Evolutionary conservation across 1,139 yeast genomes (phyloP).

Genomic region (Kluyveromyces sp.): DNA sequence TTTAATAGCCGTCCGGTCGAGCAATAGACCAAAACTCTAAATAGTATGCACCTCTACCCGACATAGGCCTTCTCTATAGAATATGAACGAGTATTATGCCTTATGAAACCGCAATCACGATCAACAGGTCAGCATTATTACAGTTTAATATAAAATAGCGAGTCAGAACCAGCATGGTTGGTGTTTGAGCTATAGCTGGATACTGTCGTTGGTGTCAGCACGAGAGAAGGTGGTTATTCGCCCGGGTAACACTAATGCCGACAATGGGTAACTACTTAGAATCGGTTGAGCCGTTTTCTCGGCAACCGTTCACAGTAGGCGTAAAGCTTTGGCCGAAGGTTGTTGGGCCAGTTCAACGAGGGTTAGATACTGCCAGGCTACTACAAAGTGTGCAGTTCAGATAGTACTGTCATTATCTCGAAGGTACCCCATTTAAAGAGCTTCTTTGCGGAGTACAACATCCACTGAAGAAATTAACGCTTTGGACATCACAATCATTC

Average conservation of each 20-base stretch:
- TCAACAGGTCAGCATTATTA: no score
- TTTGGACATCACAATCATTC: neutral
- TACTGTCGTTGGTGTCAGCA: neutral
- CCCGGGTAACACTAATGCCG: neutral
- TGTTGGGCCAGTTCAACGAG: no score
- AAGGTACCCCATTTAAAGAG: neutral
- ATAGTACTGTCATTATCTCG: no score
- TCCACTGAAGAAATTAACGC: neutral
- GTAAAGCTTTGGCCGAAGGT: neutral
- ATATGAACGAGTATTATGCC: neutral
- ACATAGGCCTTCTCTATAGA: neutral
- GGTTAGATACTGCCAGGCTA: no score
- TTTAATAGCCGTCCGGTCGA: no score
- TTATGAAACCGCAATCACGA: neutral
- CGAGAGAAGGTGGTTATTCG: no score
- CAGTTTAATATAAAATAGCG: no score
- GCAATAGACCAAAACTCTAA: no score
- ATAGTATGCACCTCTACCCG: no score
- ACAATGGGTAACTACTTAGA: neutral
- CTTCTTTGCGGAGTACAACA: neutral
- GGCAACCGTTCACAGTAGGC: neutral
- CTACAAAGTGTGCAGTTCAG: no score
- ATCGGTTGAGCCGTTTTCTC: constrained; percentile 1
- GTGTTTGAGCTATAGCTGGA: neutral
- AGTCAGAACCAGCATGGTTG: neutral